Evolutionary conservation across 768 basidiomycete genomes (phyloP).

Genomic region (Tubosaeta sp.): DNA sequence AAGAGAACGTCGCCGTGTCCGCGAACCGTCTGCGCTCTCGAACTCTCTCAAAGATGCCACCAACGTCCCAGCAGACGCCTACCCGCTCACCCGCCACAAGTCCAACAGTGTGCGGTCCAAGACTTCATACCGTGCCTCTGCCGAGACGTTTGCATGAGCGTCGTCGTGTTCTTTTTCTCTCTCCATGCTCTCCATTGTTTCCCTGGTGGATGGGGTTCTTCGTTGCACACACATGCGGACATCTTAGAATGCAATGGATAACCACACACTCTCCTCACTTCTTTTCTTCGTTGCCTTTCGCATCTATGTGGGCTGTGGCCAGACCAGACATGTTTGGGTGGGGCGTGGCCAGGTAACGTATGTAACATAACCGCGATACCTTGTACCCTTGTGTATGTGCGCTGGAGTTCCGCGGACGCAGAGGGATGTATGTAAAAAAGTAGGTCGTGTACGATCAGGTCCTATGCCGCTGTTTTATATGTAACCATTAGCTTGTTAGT

Average conservation of each 20-base stretch:
- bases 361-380: slow-evolving; percentile 24
- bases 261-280: neutral
- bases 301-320: slow-evolving; percentile 7
- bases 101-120: slow-evolving; percentile 17
- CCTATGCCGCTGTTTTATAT: slow-evolving; percentile 11
- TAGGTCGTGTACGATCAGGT: slow-evolving; percentile 11
- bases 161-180: neutral
- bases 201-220: neutral
- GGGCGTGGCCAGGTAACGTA: slow-evolving; percentile 6
- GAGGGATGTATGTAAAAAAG: slow-evolving; percentile 6
- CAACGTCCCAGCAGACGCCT: slow-evolving; percentile 18
- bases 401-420: neutral
- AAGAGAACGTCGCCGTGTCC: slow-evolving; percentile 27
- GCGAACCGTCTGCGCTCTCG: slow-evolving; percentile 12
- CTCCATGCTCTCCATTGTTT: neutral
- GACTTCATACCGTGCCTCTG: slow-evolving; percentile 5
- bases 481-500: slow-evolving; percentile 2
- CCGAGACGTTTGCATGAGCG: slow-evolving; percentile 16
- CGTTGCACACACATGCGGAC: neutral
- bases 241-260: neutral
- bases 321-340: slow-evolving; percentile 3
- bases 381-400: slow-evolving; percentile 7
- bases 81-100: slow-evolving; percentile 18
- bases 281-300: neutral
- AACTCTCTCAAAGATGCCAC: slow-evolving; percentile 29